These are phyloP conservation scores for Penicillium coprophilum DNA, from an alignment of 495 filamentous ascomycete species.

Conservation along the genomic window DNA sequence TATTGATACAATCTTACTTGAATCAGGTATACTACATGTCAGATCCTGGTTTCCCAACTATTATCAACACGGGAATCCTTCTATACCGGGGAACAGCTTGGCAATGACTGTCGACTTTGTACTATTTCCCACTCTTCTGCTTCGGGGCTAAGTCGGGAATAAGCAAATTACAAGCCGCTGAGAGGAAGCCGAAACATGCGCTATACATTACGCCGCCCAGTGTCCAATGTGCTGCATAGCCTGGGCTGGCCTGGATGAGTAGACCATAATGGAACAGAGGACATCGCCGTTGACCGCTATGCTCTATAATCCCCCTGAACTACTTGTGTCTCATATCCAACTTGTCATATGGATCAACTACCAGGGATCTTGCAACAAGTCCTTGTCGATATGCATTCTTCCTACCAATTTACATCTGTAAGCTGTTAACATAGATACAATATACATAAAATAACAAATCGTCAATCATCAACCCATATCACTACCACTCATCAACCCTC, in stretches of 20 bases:
- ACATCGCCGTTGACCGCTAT: background rate
- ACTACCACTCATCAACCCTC: conserved; percentile 63
- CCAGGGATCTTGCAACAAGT: too few relatives aligned
- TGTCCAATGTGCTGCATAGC: background rate
- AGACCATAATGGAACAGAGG: background rate
- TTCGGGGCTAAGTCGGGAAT: background rate
- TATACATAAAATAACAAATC: background rate
- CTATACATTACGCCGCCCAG: too few relatives aligned
- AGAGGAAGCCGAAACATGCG: background rate
- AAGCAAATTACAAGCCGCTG: background rate
- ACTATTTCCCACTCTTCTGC: too few relatives aligned
- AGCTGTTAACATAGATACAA: too few relatives aligned
- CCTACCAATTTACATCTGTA: too few relatives aligned
- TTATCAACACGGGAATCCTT: background rate
- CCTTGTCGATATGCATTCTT: too few relatives aligned
- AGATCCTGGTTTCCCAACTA: background rate
- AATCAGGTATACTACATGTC: background rate
- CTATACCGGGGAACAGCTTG: background rate
- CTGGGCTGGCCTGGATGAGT: background rate
- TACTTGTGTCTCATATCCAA: background rate
- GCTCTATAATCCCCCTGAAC: background rate
- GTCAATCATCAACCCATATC: background rate
- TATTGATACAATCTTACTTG: background rate
- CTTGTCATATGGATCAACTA: too few relatives aligned
- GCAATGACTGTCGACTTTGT: background rate